Evolutionary conservation across 2,329 filamentous ascomycete species (phyloP).

Genomic region (Neonectria hederae): DNA sequence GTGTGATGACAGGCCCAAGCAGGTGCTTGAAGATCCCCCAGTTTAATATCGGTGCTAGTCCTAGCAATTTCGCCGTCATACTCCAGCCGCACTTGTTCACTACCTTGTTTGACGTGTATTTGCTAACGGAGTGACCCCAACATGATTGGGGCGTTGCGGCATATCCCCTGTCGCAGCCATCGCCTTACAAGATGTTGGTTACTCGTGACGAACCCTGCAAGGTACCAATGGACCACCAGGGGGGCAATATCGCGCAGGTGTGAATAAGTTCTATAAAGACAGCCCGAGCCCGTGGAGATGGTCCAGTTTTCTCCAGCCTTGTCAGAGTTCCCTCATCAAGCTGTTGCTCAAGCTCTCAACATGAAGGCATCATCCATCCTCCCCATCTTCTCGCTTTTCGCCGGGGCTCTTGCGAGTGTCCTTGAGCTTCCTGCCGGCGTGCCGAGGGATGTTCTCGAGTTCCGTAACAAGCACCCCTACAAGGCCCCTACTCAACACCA

Average conservation of each 20-base stretch:
- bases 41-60: neutral
- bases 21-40: neutral
- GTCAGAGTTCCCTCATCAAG: neutral
- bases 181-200: neutral
- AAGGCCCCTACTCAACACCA: constrained; percentile 20
- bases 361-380: constrained; percentile 39
- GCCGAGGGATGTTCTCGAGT: constrained; percentile 38
- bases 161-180: neutral
- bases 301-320: neutral
- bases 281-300: neutral
- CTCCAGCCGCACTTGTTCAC: neutral
- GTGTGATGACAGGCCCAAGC: neutral
- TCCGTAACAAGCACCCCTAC: constrained; percentile 37
- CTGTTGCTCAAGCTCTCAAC: neutral
- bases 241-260: neutral
- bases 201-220: neutral
- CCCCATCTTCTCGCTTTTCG: constrained; percentile 30
- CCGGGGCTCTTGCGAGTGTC: constrained; percentile 29
- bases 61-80: neutral
- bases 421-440: constrained; percentile 39
- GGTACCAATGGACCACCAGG: neutral
- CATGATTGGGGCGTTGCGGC: neutral
- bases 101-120: neutral
- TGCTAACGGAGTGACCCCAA: neutral
- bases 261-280: neutral